Conservation (phyloP, 495 filamentous ascomycete species). For the Lineolata rhizophorae region DNA sequence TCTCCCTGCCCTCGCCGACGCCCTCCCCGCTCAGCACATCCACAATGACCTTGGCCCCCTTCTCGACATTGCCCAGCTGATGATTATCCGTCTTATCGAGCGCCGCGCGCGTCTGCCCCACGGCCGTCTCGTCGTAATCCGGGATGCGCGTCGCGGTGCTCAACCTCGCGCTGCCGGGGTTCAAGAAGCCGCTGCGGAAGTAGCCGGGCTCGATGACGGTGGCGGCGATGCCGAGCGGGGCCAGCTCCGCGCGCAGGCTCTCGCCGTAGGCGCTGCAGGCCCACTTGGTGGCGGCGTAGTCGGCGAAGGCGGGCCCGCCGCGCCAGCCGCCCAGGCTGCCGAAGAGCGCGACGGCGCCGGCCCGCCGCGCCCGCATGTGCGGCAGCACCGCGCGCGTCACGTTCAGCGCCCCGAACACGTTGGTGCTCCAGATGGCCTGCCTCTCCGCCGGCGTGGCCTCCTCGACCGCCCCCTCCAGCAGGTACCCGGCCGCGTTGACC, state of each 20-base stretch:
- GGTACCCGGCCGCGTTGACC: conserved; percentile 30
- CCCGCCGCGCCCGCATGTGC: conserved; percentile 20
- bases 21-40: conserved; percentile 25
- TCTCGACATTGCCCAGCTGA: conserved; percentile 26
- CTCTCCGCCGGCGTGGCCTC: conserved; percentile 20
- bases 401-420: conserved; percentile 27
- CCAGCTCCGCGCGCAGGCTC: conserved; percentile 25
- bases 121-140: conserved; percentile 8
- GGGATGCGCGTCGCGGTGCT: conserved; percentile 4
- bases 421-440: conserved; percentile 21
- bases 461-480: conserved; percentile 19
- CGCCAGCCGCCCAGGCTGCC: conserved; percentile 23
- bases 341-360: conserved; percentile 26
- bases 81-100: conserved; percentile 10
- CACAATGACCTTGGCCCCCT: conserved; percentile 24
- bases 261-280: conserved; percentile 21
- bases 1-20: conserved; percentile 15
- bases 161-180: conserved; percentile 5
- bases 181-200: conserved; percentile 25
- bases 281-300: conserved; percentile 32
- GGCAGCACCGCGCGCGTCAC: conserved; percentile 25
- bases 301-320: conserved; percentile 17
- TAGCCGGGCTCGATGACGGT: conserved; percentile 27
- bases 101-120: conserved; percentile 2
- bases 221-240: conserved; percentile 23